These are phyloP conservation scores for Candida andamanensis DNA, from an alignment of 805 yeast species.

Conservation along the genomic window DNA sequence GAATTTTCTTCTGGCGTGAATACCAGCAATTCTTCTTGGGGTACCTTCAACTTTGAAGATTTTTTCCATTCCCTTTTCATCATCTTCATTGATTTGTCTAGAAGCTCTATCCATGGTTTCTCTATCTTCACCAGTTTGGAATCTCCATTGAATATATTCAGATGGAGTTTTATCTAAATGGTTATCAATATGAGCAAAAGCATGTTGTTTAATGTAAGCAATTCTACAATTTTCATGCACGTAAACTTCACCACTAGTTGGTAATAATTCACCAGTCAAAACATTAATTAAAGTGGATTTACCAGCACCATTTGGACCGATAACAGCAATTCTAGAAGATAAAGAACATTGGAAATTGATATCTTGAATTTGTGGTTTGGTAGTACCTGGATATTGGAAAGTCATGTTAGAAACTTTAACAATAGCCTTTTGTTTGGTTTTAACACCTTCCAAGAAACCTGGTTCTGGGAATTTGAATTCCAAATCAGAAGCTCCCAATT, in stretches of 20 bases:
- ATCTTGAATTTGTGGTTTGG: conserved; percentile 88
- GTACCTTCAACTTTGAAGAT: conserved; percentile 98
- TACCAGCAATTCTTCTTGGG: conserved; percentile 93
- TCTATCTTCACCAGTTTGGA: conserved; percentile 99
- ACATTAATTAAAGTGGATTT: conserved; percentile 98
- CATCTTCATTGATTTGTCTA: conserved; percentile 94
- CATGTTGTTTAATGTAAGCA: conserved; percentile 99
- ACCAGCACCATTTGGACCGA: conserved; percentile 99
- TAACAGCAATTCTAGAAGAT: conserved; percentile 99
- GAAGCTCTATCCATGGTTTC: conserved; percentile 99
- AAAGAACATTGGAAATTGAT: conserved; percentile 98
- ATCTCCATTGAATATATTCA: conserved; percentile 99
- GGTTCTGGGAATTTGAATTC: conserved; percentile 99
- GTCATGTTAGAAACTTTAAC: conserved; percentile 96
- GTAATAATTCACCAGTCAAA: conserved; percentile 98
- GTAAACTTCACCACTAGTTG: conserved; percentile 98
- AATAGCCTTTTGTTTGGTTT: conserved; percentile 99
- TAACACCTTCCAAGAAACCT: conserved; percentile 99
- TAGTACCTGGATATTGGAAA: conserved; percentile 99
- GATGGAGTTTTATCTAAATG: conserved; percentile 99
- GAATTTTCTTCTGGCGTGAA: conserved; percentile 98
- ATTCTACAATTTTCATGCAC: conserved; percentile 99
- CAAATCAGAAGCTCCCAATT: conserved; percentile 95
- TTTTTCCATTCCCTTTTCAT: conserved; percentile 98
- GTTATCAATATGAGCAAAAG: conserved; percentile 98